Evolutionary conservation across 495 filamentous ascomycete species (phyloP).

Genomic region (Penicillium subrubescens): DNA sequence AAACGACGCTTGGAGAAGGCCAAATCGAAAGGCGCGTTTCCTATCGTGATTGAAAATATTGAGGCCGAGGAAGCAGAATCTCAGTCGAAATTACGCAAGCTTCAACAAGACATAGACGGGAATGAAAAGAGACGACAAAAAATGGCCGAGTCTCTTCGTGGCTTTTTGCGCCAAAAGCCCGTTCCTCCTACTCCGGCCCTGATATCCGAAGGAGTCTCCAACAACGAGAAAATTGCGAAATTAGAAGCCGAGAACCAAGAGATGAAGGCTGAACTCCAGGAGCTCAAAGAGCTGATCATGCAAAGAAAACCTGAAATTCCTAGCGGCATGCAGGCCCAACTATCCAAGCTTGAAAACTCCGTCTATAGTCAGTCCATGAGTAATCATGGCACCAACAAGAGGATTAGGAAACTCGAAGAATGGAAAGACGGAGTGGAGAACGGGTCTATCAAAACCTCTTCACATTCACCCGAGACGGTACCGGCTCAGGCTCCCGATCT

Average conservation of each 20-base stretch:
- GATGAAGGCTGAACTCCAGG: neutral
- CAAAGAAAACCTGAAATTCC: neutral
- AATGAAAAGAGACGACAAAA: neutral
- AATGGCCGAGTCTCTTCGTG: neutral
- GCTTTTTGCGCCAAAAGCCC: neutral
- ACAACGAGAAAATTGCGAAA: neutral
- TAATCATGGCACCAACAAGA: neutral
- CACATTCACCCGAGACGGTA: neutral
- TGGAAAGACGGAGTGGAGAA: neutral
- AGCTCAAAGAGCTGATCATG: neutral
- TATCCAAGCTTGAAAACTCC: constrained; percentile 2
- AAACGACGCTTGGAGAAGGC: constrained; percentile 2
- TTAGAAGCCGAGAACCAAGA: neutral
- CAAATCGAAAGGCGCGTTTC: neutral
- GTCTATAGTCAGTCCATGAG: neutral
- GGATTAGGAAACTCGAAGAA: neutral
- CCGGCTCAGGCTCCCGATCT: neutral
- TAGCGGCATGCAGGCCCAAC: neutral
- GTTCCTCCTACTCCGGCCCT: neutral
- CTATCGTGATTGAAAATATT: neutral
- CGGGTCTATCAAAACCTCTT: neutral
- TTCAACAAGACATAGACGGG: neutral
- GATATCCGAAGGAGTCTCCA: no score
- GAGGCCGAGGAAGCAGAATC: neutral
- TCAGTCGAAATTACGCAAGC: neutral